phyloP scores from a whole-genome alignment of 2,329 filamentous ascomycete genomes.

The Colletotrichum gigasporum region DNA sequence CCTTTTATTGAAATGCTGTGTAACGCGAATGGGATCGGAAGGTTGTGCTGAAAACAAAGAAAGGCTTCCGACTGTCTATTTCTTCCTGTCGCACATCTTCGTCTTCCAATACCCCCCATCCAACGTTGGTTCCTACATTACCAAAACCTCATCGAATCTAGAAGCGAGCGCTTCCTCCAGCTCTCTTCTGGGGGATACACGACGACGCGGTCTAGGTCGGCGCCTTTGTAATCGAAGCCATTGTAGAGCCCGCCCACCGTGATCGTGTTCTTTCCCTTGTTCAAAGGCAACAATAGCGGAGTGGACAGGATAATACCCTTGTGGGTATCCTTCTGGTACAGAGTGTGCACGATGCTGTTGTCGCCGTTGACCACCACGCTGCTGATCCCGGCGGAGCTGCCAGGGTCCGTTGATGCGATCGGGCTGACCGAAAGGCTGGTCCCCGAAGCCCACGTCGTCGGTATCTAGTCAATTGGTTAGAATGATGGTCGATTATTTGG shows the following conservation, averaged over 20 bases:
- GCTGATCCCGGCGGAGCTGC: constrained; percentile 66
- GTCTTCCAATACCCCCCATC: too few relatives aligned
- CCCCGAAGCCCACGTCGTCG: constrained; percentile 68
- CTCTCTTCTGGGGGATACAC: constrained; percentile 63
- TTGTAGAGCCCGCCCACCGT: constrained; percentile 66
- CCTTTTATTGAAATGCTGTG: too few relatives aligned
- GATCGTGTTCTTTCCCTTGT: constrained; percentile 63
- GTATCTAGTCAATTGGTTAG: constrained; percentile 46
- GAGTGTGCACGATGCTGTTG: constrained; percentile 50
- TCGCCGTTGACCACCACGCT: constrained; percentile 67
- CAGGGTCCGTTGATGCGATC: constrained; percentile 68
- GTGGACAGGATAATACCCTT: constrained; percentile 69
- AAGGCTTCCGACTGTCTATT: too few relatives aligned
- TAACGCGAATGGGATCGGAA: too few relatives aligned
- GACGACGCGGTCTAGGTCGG: constrained; percentile 66
- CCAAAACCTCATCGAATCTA: not conserved
- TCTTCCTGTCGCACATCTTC: too few relatives aligned
- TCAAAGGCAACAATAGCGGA: constrained; percentile 61
- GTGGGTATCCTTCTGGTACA: constrained; percentile 61
- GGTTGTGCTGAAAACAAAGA: not conserved
- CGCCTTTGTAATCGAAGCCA: constrained; percentile 64
- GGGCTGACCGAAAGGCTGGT: constrained; percentile 62
- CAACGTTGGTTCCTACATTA: too few relatives aligned
- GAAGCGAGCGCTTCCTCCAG: not conserved
- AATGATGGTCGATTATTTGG: too few relatives aligned